A percentile compares a stretch with the other conserved stretches of the same genome.
These are phyloP conservation scores for Pseudocercospora cruenta DNA, from an alignment of 2,329 filamentous ascomycete species.

Conservation along the genomic window DNA sequence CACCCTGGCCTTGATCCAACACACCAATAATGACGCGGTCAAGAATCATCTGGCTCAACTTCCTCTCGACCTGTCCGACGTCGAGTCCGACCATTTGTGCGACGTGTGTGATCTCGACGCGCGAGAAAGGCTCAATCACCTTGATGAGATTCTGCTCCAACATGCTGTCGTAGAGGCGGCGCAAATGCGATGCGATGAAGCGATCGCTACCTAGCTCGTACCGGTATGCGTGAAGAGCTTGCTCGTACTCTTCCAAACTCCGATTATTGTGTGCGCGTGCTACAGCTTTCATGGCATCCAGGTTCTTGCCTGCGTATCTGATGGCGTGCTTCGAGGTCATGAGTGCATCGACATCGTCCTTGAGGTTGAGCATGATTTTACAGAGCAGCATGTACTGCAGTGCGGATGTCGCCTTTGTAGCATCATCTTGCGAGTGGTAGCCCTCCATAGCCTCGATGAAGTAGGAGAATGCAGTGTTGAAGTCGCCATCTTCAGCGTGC, in stretches of 20 bases:
- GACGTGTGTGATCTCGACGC: constrained; percentile 95
- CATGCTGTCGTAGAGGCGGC: constrained; percentile 96
- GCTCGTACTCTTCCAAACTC: constrained; percentile 95
- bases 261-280: constrained; percentile 94
- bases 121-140: constrained; percentile 97
- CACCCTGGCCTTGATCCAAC: constrained; percentile 94
- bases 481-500: constrained; percentile 97
- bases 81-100: constrained; percentile 97
- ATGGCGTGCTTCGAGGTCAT: constrained; percentile 96
- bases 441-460: constrained; percentile 99
- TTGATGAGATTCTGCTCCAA: constrained; percentile 99
- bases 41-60: constrained; percentile 98
- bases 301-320: constrained; percentile 91
- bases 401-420: constrained; percentile 87
- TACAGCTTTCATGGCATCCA: constrained; percentile 99
- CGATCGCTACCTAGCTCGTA: constrained; percentile 92
- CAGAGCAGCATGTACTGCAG: constrained; percentile 99
- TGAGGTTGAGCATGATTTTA: constrained; percentile 99
- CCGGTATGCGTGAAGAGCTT: constrained; percentile 83
- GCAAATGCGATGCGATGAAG: constrained; percentile 96
- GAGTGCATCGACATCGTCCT: constrained; percentile 92
- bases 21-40: constrained; percentile 99
- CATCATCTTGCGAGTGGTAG: constrained; percentile 90
- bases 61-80: constrained; percentile 94
- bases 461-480: constrained; percentile 98